These are phyloP conservation scores for Triticum dicoccoides DNA, from an alignment of 176 grass and related monocot genomes.

Conservation along the genomic window DNA sequence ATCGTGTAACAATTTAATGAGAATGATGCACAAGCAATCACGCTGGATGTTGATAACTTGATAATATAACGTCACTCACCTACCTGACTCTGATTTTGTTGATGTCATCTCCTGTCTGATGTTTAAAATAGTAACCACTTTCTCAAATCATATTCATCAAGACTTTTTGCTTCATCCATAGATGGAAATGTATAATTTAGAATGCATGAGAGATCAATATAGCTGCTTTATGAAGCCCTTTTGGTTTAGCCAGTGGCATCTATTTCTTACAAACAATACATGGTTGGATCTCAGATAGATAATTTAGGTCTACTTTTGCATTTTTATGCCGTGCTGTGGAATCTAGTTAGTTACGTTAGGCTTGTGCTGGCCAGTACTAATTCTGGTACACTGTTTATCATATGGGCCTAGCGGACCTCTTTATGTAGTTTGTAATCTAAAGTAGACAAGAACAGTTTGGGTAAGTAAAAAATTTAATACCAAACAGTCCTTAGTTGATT, in stretches of 20 bases:
- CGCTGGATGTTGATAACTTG: conserved; percentile 8
- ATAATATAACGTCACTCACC: background rate
- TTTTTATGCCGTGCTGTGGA: background rate
- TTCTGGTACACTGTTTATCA: background rate
- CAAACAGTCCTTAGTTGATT: background rate
- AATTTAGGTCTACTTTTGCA: background rate
- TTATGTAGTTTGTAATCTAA: background rate
- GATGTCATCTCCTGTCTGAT: background rate
- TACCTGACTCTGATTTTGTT: conserved; percentile 10
- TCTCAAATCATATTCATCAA: background rate
- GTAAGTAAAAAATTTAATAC: background rate
- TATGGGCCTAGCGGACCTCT: background rate
- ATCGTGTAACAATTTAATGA: background rate
- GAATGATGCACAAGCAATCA: background rate
- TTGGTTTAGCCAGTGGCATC: background rate
- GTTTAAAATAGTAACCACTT: background rate
- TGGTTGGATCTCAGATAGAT: background rate
- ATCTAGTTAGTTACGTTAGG: background rate
- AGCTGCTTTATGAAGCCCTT: background rate
- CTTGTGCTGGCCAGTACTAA: background rate
- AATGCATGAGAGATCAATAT: background rate
- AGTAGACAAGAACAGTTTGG: background rate
- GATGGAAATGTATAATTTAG: background rate
- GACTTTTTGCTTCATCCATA: background rate
- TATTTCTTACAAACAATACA: background rate